Evolutionary conservation across 148 eudicot genomes (phyloP).

Genomic region (Camellia granthamiana): DNA sequence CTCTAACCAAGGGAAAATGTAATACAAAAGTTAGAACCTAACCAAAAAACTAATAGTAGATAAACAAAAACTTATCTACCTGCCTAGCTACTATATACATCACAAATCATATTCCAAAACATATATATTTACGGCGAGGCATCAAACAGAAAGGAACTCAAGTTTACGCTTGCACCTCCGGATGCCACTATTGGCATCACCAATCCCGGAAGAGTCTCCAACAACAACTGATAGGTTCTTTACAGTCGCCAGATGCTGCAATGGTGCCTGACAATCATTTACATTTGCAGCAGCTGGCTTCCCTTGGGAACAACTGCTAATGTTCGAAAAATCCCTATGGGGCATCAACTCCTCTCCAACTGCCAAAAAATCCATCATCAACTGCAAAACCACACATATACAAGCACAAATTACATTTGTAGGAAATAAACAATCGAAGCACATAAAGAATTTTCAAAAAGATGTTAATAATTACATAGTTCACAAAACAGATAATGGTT

Average conservation of each 20-base stretch:
- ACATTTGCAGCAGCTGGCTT: not conserved
- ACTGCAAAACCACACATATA: slow-evolving; percentile 19
- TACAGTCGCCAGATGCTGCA: not conserved
- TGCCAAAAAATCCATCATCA: slow-evolving; percentile 33
- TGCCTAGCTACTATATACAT: not conserved
- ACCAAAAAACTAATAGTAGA: not conserved
- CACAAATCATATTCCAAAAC: not conserved
- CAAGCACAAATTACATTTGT: not conserved
- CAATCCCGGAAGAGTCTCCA: not conserved
- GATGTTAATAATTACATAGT: not conserved
- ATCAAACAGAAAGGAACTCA: not conserved
- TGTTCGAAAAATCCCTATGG: slow-evolving; percentile 20
- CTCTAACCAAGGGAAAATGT: not conserved
- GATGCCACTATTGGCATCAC: not conserved
- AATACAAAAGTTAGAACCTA: not conserved
- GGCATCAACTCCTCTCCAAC: slow-evolving; percentile 53
- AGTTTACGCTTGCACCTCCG: not conserved
- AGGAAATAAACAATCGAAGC: not conserved
- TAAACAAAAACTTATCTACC: not conserved
- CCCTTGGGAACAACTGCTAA: not conserved
- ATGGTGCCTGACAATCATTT: not conserved
- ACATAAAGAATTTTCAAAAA: not conserved
- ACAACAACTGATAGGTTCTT: not conserved
- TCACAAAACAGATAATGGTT: not conserved
- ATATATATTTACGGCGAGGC: not conserved